Percentiles rank a stretch among this genome's conserved stretches.
Evolutionary conservation across 139 green algal species (phyloP).

Genomic region (Closterium sp.): DNA sequence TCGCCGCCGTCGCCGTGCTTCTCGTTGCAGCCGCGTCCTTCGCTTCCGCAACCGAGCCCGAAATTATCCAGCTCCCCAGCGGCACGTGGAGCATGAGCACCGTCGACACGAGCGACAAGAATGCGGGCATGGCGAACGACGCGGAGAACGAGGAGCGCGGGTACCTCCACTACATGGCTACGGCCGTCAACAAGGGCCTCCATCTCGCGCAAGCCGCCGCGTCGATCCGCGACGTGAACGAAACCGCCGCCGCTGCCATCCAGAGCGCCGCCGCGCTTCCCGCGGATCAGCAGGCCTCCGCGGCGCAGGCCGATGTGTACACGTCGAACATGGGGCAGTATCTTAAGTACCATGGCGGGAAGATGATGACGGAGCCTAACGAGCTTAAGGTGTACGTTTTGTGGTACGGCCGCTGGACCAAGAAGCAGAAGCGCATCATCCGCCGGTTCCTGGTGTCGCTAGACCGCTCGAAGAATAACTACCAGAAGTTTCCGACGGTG

Average conservation of each 20-base stretch:
- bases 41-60: neutral
- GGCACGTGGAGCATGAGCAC: slow-evolving; percentile 6
- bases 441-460: neutral
- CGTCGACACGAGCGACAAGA: neutral
- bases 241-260: neutral
- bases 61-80: neutral
- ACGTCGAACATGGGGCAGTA: neutral
- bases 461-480: neutral
- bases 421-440: slow-evolving; percentile 8
- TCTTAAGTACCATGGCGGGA: slow-evolving; percentile 3
- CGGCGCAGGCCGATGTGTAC: neutral
- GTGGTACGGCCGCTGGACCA: neutral
- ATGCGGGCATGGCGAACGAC: neutral
- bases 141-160: neutral
- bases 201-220: neutral
- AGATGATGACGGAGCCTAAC: neutral
- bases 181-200: slow-evolving; percentile 6
- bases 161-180: neutral
- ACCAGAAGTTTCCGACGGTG: neutral
- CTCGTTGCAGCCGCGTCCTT: neutral
- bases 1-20: neutral
- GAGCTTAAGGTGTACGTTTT: slow-evolving; percentile 15
- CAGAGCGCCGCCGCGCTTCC: neutral
- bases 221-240: neutral
- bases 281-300: neutral